Base-by-base conservation (phyloP, 2,329 filamentous ascomycete genomes). In the Microcera coccophila region DNA sequence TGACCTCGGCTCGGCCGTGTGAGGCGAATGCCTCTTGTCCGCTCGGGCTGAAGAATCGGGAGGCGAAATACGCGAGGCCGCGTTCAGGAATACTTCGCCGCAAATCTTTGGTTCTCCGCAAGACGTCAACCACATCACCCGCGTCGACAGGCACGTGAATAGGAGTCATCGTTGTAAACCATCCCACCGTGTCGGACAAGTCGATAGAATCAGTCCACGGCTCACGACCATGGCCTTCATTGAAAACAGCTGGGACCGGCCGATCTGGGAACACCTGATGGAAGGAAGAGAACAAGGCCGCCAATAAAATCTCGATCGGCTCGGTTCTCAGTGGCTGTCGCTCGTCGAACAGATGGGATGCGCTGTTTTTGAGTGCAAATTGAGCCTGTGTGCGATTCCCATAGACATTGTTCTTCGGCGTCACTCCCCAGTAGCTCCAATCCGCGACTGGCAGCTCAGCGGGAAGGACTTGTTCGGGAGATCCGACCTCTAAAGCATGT, bases 221-320 rank as follows among this genome's bases (percentile, higher is more conserved):
- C 21, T 71, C 68, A 14, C 70, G 59, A 4, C 69, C 69, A 34
- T 72, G 68, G 1, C 64, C 63, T 42, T 72, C 68, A 26, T 53
- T 62, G 44, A 66, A 71, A 2, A 72, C 53, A 3, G 55, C 43
- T 1, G 68, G 68, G 0, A 52, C 17, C 0, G 47, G 4, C 1
- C 65, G 60, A 38, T 69, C 62, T 0, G 47, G 32, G 36, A 73
- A 72, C 2, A 48, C 50, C 2, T 52, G 35, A 0, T 36, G 22
- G 42, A 71, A 70, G 0, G 68, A 67, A 17, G 20, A 5, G n/a
- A 35, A 35, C 5, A 35, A 17, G 17, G 33, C 33, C 17, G 33
- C 33, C 9, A 35, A 8, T 16, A 35, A 35, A 5, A 35, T 35
- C 33, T 35, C 33, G n/a, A 35, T 17, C 20, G 33, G 33, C 17